Base-by-base conservation (phyloP, 805 yeast genomes). In the Metschnikowia orientalis region DNA sequence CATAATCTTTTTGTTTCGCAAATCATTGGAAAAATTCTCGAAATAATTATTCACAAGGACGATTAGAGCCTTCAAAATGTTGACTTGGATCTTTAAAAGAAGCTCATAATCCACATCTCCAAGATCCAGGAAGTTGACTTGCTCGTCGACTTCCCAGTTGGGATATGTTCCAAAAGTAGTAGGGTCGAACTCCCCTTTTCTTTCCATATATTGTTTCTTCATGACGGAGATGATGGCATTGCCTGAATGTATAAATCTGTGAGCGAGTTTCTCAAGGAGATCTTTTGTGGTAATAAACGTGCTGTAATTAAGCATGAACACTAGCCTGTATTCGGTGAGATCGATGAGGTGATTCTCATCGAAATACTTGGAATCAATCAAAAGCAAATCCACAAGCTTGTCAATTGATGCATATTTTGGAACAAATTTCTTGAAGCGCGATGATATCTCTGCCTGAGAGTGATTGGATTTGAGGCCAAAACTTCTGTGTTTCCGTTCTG, bases 11-110 rank as follows among this genome's bases (percentile, higher is more conserved):
- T 81, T 77, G 47, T 80, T 77, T 8, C 61, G 56, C 40, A 81
- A 51, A 45, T 82, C 85, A 51, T 79, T 82, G 4, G 80, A 70
- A 50, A 89, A 85, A 51, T 85, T 92, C 18, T 73, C 59, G 53
- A 81, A 88, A 51, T 82, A 85, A 44, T 81, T 79, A 28, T 75
- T 70, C 13, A 86, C 75, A 55, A 94, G 70, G 18, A 81, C 71
- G 26, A 77, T 70, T 36, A 87, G 61, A 0, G 87, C 85, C 51
- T 85, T 94, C 38, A 88, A 63, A 19, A 88, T 76, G 24, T 94
- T 94, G 23, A 82, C 67, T 51, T 88, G 92, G 26, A 89, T 83
- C 50, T 80, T 85, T 8, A 82, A 78, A 27, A 85, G 78, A 34
- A 77, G 70, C 27, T 70, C 71, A 69, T 81, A 78, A 45, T 81